phyloP scores from a whole-genome alignment of 1,139 yeast species.

The Geotrichum restrictum region DNA sequence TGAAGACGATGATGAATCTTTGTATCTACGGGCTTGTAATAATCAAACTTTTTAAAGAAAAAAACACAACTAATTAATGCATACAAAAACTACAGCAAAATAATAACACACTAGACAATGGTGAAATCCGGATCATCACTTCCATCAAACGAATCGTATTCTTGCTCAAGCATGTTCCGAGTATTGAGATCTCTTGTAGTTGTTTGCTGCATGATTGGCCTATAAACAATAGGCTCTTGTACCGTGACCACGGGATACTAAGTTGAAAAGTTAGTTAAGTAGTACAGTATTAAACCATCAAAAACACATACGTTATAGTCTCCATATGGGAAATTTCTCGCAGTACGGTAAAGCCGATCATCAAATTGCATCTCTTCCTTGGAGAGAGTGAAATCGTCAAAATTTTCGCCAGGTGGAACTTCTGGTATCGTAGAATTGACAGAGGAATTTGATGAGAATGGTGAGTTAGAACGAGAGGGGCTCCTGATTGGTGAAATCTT shows the following conservation, averaged over 20 bases:
- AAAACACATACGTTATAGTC: conserved; percentile 42
- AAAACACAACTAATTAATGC: too few relatives aligned
- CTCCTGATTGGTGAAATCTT: background rate
- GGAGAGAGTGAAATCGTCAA: conserved; percentile 10
- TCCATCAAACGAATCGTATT: conserved; percentile 19
- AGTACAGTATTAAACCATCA: background rate
- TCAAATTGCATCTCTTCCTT: conserved; percentile 42
- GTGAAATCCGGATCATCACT: background rate
- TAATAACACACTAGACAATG: background rate
- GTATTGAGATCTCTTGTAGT: conserved; percentile 19
- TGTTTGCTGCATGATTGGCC: conserved; percentile 31
- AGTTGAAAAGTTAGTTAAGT: background rate
- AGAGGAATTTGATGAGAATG: background rate
- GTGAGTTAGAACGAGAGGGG: background rate
- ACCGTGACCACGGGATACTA: conserved; percentile 54
- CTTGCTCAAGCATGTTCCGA: conserved; percentile 16
- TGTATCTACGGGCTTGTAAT: too few relatives aligned
- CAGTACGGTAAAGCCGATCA: conserved; percentile 44
- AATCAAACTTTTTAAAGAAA: too few relatives aligned
- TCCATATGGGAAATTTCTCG: conserved; percentile 48
- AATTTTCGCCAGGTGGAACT: background rate
- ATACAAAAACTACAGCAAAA: too few relatives aligned
- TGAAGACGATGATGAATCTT: too few relatives aligned
- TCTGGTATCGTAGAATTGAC: background rate
- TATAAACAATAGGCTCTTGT: conserved; percentile 41